These are phyloP conservation scores for Alternaria tenuissima DNA, from an alignment of 2,329 filamentous ascomycete species.

Conservation along the genomic window DNA sequence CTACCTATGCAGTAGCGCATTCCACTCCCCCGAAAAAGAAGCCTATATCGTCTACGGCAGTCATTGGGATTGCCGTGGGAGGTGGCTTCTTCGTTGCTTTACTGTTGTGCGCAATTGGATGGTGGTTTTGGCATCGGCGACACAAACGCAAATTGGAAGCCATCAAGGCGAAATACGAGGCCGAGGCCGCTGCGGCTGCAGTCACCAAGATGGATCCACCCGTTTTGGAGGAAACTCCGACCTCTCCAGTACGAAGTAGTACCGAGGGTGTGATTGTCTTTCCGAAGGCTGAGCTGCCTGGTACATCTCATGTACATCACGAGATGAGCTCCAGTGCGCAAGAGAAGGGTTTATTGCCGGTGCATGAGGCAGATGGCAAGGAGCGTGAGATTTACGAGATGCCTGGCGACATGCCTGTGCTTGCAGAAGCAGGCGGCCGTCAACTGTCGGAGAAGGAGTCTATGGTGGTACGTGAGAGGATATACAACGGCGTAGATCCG, in stretches of 20 bases:
- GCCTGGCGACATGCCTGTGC: constrained; percentile 64
- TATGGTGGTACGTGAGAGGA: constrained; percentile 54
- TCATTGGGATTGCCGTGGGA: constrained; percentile 57
- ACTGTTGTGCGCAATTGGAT: constrained; percentile 38
- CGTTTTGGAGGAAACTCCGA: constrained; percentile 34
- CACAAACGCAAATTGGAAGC: constrained; percentile 30
- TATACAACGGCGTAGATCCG: constrained; percentile 57
- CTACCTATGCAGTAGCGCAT: constrained; percentile 27
- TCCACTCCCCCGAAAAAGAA: constrained; percentile 1
- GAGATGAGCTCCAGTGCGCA: constrained; percentile 27
- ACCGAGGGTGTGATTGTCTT: constrained; percentile 47
- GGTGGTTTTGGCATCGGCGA: constrained; percentile 47
- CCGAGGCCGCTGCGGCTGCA: constrained; percentile 30
- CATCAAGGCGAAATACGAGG: constrained; percentile 37
- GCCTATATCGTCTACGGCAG: constrained; percentile 44
- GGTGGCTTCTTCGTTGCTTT: constrained; percentile 46
- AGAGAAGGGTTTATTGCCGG: constrained; percentile 25
- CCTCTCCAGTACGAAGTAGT: constrained; percentile 31
- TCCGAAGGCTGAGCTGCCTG: constrained; percentile 57
- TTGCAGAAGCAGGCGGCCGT: constrained; percentile 59
- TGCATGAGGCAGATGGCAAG: constrained; percentile 47
- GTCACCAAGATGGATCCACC: constrained; percentile 29
- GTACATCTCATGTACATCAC: constrained; percentile 33
- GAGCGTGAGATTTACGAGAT: constrained; percentile 57
- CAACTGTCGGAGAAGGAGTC: constrained; percentile 59